phyloP scores from a whole-genome alignment of 1,284 basidiomycete species.

The Pisolithus thermaeus region DNA sequence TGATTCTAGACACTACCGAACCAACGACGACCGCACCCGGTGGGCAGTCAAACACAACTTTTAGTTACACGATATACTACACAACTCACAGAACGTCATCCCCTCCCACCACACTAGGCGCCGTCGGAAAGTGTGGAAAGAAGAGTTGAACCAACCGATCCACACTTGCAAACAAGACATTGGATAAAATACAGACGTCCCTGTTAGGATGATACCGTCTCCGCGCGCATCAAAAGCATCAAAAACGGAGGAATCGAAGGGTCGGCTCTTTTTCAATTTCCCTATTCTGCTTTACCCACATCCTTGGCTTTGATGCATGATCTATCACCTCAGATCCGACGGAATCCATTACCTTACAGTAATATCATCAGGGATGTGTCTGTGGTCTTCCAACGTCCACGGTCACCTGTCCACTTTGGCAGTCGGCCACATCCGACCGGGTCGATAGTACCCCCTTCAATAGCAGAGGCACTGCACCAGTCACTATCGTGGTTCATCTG shows the following conservation, averaged over 20 bases:
- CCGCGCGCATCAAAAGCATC: constrained; percentile 54
- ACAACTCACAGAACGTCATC: constrained; percentile 26
- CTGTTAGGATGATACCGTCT: constrained; percentile 44
- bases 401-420: no score
- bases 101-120: constrained; percentile 8
- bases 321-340: constrained; percentile 3
- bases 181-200: constrained; percentile 37
- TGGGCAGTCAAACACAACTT: background rate
- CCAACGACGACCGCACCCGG: constrained; percentile 22
- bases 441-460: no score
- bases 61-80: no score
- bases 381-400: no score
- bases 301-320: constrained; percentile 4
- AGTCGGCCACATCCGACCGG: no score
- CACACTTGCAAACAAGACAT: background rate
- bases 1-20: constrained; percentile 1
- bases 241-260: constrained; percentile 24
- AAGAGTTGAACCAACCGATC: no score
- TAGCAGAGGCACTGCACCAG: no score
- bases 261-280: constrained; percentile 13
- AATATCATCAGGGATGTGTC: background rate
- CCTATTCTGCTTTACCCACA: constrained; percentile 11
- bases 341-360: background rate
- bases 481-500: no score
- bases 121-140: constrained; percentile 1